phyloP scores from a whole-genome alignment of 2,329 filamentous ascomycete species.

The Lomentospora prolificans region DNA sequence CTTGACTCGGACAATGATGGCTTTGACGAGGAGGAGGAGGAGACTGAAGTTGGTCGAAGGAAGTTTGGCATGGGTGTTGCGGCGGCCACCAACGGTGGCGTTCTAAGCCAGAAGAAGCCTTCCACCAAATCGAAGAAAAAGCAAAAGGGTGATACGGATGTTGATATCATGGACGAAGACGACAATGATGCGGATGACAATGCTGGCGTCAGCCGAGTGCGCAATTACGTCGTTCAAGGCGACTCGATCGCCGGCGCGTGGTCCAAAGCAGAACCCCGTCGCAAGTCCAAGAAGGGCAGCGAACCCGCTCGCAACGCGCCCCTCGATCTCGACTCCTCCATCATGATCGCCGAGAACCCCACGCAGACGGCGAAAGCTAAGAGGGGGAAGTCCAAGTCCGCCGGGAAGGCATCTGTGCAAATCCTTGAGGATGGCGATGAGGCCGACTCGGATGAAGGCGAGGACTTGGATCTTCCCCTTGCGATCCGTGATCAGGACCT shows the following conservation, averaged over 20 bases:
- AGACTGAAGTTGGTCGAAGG: constrained; percentile 57
- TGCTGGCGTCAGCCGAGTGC: constrained; percentile 16
- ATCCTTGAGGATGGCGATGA: constrained; percentile 17
- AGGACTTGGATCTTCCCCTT: constrained; percentile 44
- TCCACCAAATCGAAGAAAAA: constrained; percentile 28
- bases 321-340: constrained; percentile 20
- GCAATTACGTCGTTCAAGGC: constrained; percentile 12
- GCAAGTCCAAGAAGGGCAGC: constrained; percentile 8
- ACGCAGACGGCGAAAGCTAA: constrained; percentile 21
- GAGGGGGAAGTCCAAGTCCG: constrained; percentile 10
- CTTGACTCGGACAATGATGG: constrained; percentile 53
- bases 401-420: background rate
- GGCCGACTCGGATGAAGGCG: constrained; percentile 28
- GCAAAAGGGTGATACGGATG: constrained; percentile 5
- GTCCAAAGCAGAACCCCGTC: constrained; percentile 7
- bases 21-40: constrained; percentile 39
- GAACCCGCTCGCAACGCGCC: constrained; percentile 5
- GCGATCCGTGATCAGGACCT: constrained; percentile 55
- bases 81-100: background rate
- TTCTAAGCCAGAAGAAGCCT: constrained; percentile 18
- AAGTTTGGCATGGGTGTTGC: constrained; percentile 32
- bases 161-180: constrained; percentile 7
- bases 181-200: constrained; percentile 19
- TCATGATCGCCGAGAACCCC: constrained; percentile 14
- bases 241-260: constrained; percentile 8